These are phyloP conservation scores for Colletotrichum magnum DNA, from an alignment of 2,329 filamentous ascomycete genomes.

Conservation along the genomic window DNA sequence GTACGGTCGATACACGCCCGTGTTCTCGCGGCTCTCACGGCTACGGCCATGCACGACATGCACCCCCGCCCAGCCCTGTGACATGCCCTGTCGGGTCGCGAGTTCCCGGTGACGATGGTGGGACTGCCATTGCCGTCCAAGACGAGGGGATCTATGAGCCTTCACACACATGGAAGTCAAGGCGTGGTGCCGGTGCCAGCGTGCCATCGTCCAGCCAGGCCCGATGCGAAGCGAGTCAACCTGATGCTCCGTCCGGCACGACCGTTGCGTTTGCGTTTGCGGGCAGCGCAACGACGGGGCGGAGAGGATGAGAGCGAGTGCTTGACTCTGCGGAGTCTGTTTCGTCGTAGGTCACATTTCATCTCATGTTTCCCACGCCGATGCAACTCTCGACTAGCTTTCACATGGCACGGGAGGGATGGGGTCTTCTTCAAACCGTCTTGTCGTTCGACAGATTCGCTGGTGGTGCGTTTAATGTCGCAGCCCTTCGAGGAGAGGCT, in stretches of 20 bases:
- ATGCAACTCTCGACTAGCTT: conserved; percentile 34
- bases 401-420: conserved; percentile 17
- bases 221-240: conserved; percentile 7
- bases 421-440: conserved; percentile 32
- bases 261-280: conserved; percentile 2
- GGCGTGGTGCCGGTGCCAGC: not conserved
- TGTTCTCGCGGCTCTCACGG: conserved; percentile 1
- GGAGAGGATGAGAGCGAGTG: not conserved
- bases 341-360: conserved; percentile 34
- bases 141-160: not conserved
- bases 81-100: conserved; percentile 21
- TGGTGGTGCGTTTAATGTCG: conserved; percentile 40
- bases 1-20: not conserved
- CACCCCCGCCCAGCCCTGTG: conserved; percentile 13
- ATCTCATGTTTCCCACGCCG: conserved; percentile 31
- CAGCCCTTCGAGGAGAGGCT: conserved; percentile 29
- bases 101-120: conserved; percentile 4
- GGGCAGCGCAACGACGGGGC: not conserved
- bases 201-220: not conserved
- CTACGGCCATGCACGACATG: conserved; percentile 12
- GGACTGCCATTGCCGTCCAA: not conserved
- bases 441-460: conserved; percentile 39
- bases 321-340: conserved; percentile 28
- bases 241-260: not conserved
- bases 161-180: not conserved